phyloP scores from a whole-genome alignment of 2,329 filamentous ascomycete genomes.

The Parastagonospora avenae region DNA sequence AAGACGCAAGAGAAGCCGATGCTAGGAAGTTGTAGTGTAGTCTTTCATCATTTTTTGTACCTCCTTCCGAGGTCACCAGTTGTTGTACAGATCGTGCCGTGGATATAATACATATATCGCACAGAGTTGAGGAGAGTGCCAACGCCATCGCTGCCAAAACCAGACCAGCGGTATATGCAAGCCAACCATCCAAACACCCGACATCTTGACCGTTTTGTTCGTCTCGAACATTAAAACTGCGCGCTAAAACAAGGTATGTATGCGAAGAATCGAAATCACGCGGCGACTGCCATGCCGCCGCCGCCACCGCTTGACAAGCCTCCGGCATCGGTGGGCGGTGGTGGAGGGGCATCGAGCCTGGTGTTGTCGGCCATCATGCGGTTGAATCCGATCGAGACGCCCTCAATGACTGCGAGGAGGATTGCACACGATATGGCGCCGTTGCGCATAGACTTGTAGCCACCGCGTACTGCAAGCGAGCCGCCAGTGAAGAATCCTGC shows the following conservation, averaged over 20 bases:
- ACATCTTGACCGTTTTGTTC: conserved; percentile 18
- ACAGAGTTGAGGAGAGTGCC: conserved; percentile 44
- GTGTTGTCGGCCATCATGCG: conserved; percentile 92
- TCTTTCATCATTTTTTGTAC: background rate
- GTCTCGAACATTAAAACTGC: conserved; percentile 18
- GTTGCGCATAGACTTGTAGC: conserved; percentile 89
- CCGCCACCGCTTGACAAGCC: conserved; percentile 22
- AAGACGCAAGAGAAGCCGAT: background rate
- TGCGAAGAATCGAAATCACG: conserved; percentile 22
- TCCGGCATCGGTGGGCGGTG: conserved; percentile 45
- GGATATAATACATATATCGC: conserved; percentile 41
- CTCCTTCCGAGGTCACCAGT: conserved; percentile 3
- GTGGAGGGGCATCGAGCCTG: conserved; percentile 68
- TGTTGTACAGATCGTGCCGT: conserved; percentile 37
- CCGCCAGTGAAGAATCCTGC: conserved; percentile 93
- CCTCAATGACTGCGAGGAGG: conserved; percentile 93
- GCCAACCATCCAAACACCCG: conserved; percentile 26
- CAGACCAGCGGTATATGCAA: conserved; percentile 37
- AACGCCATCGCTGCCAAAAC: conserved; percentile 39
- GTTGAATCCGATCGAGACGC: conserved; percentile 93
- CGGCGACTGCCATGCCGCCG: conserved; percentile 27
- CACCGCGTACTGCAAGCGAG: conserved; percentile 87
- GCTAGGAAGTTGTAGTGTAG: background rate
- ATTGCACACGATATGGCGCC: conserved; percentile 96
- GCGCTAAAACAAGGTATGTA: conserved; percentile 18